Conservation (phyloP, 495 filamentous ascomycete species). For the Penicillium samsonianum region DNA sequence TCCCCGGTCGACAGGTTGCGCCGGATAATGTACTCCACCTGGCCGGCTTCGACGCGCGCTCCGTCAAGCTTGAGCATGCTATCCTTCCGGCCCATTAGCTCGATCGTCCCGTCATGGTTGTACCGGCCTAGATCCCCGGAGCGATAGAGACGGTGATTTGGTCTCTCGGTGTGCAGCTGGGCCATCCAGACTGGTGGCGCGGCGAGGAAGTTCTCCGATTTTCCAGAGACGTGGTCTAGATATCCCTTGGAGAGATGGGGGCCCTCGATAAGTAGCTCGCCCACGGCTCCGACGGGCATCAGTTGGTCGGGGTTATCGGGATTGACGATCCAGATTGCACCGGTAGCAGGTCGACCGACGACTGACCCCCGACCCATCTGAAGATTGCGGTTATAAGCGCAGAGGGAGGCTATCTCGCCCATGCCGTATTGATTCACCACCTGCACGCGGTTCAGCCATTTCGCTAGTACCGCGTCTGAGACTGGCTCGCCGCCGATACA, state of each 20-base stretch:
- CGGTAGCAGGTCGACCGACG: conserved; percentile 25
- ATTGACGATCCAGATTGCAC: conserved; percentile 55
- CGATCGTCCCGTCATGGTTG: conserved; percentile 67
- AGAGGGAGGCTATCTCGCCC: conserved; percentile 42
- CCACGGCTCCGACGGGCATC: conserved; percentile 53
- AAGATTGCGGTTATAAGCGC: conserved; percentile 24
- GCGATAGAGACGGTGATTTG: conserved; percentile 52
- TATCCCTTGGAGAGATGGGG: conserved; percentile 56
- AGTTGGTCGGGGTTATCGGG: conserved; percentile 48
- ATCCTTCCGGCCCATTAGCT: conserved; percentile 74
- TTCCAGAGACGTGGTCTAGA: conserved; percentile 36
- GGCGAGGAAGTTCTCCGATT: conserved; percentile 22
- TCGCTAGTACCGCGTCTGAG: conserved; percentile 38
- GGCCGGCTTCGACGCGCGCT: conserved; percentile 72
- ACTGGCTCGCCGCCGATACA: conserved; percentile 50
- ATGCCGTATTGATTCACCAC: conserved; percentile 62
- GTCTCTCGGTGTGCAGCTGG: conserved; percentile 12
- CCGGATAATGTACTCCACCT: conserved; percentile 53
- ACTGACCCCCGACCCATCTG: conserved; percentile 12
- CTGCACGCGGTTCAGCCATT: conserved; percentile 46
- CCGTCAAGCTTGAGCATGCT: conserved; percentile 81
- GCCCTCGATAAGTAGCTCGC: conserved; percentile 62
- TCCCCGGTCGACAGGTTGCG: conserved; percentile 20
- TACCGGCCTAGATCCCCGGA: conserved; percentile 80
- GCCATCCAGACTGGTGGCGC: conserved; percentile 21